phyloP scores from a whole-genome alignment of 768 basidiomycete species.

The Boletus reticulatus region DNA sequence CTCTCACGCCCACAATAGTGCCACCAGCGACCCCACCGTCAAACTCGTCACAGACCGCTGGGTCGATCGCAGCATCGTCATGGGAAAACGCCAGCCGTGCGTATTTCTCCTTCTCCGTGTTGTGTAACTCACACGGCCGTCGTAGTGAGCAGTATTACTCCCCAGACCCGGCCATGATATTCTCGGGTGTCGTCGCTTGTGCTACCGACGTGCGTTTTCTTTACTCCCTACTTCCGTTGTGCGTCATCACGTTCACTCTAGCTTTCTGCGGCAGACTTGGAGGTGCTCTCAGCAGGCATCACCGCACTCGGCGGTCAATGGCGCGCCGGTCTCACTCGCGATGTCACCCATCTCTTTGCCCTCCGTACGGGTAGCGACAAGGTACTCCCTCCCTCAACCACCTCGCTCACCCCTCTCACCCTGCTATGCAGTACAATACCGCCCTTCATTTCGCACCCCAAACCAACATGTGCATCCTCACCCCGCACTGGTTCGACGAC shows the following conservation, averaged over 20 bases:
- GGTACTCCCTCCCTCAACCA: slow-evolving; percentile 1
- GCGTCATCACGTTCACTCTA: slow-evolving; percentile 21
- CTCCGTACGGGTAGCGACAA: slow-evolving; percentile 49
- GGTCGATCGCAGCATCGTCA: slow-evolving; percentile 64
- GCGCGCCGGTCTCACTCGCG: slow-evolving; percentile 71
- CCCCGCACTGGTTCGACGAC: slow-evolving; percentile 94
- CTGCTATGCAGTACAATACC: slow-evolving; percentile 35
- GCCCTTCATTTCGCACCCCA: slow-evolving; percentile 57
- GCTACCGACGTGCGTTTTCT: slow-evolving; percentile 54
- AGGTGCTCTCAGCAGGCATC: slow-evolving; percentile 71
- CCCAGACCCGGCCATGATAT: slow-evolving; percentile 71
- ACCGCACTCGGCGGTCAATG: slow-evolving; percentile 79
- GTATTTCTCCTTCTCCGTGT: slow-evolving; percentile 26
- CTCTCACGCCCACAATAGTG: slow-evolving; percentile 41
- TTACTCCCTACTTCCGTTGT: neutral
- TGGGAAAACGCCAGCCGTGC: slow-evolving; percentile 57
- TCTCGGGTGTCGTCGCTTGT: slow-evolving; percentile 79
- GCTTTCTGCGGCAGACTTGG: slow-evolving; percentile 64
- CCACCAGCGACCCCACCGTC: slow-evolving; percentile 37
- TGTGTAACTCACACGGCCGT: neutral
- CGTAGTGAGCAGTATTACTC: slow-evolving; percentile 63
- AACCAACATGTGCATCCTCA: slow-evolving; percentile 63
- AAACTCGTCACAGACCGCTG: slow-evolving; percentile 49
- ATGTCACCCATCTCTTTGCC: slow-evolving; percentile 86
- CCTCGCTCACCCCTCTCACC: neutral